A percentile compares a stretch with the other conserved stretches of the same genome.
Evolutionary conservation across 2,329 filamentous ascomycete species (phyloP).

Genomic region (Fusarium bulbicola): DNA sequence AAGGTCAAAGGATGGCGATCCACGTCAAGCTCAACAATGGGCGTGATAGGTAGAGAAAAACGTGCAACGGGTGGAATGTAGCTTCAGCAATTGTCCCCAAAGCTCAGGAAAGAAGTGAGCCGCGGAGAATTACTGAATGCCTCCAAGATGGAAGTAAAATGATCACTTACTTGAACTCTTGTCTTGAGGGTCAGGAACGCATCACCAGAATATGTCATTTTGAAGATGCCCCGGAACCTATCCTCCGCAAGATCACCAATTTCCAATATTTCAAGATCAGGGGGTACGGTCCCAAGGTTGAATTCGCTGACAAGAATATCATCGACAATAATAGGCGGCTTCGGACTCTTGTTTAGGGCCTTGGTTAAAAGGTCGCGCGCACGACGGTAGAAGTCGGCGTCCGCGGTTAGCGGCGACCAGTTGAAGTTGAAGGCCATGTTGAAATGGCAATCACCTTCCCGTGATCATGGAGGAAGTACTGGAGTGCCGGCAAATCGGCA

Average conservation of each 20-base stretch:
- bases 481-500: conserved; percentile 38
- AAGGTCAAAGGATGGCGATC: neutral
- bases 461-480: conserved; percentile 46
- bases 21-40: neutral
- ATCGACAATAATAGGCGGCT: conserved; percentile 98
- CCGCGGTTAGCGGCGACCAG: conserved; percentile 98
- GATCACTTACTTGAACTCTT: conserved; percentile 79
- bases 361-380: conserved; percentile 94
- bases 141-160: neutral
- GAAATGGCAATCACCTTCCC: conserved; percentile 55
- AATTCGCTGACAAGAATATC: conserved; percentile 98
- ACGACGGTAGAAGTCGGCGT: conserved; percentile 88
- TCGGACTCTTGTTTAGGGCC: conserved; percentile 96
- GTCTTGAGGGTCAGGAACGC: conserved; percentile 96
- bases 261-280: conserved; percentile 95
- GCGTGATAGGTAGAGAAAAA: neutral
- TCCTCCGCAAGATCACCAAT: conserved; percentile 98
- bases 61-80: neutral
- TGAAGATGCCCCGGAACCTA: conserved; percentile 97
- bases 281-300: conserved; percentile 93
- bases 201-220: conserved; percentile 97
- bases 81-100: neutral
- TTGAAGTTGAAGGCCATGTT: conserved; percentile 99
- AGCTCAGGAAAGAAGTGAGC: neutral
- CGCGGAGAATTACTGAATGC: neutral